These are phyloP conservation scores for Hyphodiscus hymeniophilus DNA, from an alignment of 495 filamentous ascomycete species.

Conservation along the genomic window DNA sequence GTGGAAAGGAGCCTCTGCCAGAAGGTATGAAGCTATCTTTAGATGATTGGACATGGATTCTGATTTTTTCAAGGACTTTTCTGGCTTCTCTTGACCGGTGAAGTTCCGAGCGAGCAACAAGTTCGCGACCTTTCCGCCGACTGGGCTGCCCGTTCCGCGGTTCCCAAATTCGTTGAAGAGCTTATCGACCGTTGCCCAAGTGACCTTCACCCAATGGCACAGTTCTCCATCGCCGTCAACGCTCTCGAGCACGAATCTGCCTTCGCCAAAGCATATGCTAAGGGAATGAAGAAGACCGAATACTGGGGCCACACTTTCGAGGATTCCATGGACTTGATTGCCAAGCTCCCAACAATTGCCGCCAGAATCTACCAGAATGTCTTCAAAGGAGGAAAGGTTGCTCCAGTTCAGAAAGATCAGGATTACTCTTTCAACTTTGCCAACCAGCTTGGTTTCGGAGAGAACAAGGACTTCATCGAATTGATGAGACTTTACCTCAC, in stretches of 20 bases:
- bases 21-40: slow-evolving; percentile 53
- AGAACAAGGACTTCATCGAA: slow-evolving; percentile 96
- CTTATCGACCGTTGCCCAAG: slow-evolving; percentile 98
- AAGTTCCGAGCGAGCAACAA: slow-evolving; percentile 95
- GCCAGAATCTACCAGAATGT: slow-evolving; percentile 98
- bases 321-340: slow-evolving; percentile 99
- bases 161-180: slow-evolving; percentile 97
- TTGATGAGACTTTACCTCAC: slow-evolving; percentile 96
- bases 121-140: slow-evolving; percentile 95
- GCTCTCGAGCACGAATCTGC: slow-evolving; percentile 96
- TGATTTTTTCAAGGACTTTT: slow-evolving; percentile 64
- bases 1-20: slow-evolving; percentile 90
- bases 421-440: slow-evolving; percentile 98
- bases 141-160: slow-evolving; percentile 93
- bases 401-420: slow-evolving; percentile 91
- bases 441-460: slow-evolving; percentile 93
- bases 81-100: slow-evolving; percentile 97
- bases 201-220: slow-evolving; percentile 98
- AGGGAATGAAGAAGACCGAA: slow-evolving; percentile 96
- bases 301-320: slow-evolving; percentile 99
- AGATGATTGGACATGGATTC: not conserved
- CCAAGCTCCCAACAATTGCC: slow-evolving; percentile 97
- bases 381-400: slow-evolving; percentile 99
- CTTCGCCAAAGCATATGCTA: slow-evolving; percentile 96
- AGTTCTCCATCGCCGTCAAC: slow-evolving; percentile 95